A percentile compares a stretch with the other conserved stretches of the same genome.
These are phyloP conservation scores for Urostyla sp. DNA, from an alignment of 73 alveolate species.

Conservation along the genomic window DNA sequence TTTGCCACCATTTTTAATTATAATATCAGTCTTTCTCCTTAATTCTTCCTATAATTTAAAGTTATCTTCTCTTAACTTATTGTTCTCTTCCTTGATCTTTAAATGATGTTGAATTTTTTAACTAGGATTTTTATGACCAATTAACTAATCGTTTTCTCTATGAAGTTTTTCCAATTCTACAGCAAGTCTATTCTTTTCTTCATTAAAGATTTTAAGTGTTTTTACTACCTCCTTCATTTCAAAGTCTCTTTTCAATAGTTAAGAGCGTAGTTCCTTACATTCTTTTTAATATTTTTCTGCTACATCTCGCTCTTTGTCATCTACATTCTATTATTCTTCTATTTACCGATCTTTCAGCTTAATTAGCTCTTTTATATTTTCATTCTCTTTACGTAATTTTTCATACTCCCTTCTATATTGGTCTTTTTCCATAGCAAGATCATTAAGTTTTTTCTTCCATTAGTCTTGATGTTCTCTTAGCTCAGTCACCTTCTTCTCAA, in stretches of 20 bases:
- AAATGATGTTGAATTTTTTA: slow-evolving; percentile 58
- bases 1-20: not conserved
- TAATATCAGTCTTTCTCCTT: slow-evolving; percentile 6
- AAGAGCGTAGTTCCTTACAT: slow-evolving; percentile 25
- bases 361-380: slow-evolving; percentile 12
- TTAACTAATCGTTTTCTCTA: slow-evolving; percentile 20
- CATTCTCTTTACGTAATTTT: slow-evolving; percentile 1
- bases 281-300: slow-evolving; percentile 7
- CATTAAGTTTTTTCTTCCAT: not conserved
- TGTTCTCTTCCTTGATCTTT: slow-evolving; percentile 66
- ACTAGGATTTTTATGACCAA: slow-evolving; percentile 62
- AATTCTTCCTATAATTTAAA: slow-evolving; percentile 43
- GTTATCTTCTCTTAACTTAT: slow-evolving; percentile 55
- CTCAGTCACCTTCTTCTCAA: slow-evolving; percentile 22
- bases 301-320: slow-evolving; percentile 32
- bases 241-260: slow-evolving; percentile 29
- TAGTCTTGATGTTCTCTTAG: slow-evolving; percentile 31
- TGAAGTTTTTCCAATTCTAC: slow-evolving; percentile 30
- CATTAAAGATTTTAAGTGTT: slow-evolving; percentile 2
- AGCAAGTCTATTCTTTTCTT: slow-evolving; percentile 27
- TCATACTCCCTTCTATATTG: not conserved
- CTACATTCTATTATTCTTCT: slow-evolving; percentile 17
- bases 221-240: slow-evolving; percentile 39
- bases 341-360: slow-evolving; percentile 44
- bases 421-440: not conserved